Evolutionary conservation across 495 filamentous ascomycete genomes (phyloP).

Genomic region (Penicillium salamii): DNA sequence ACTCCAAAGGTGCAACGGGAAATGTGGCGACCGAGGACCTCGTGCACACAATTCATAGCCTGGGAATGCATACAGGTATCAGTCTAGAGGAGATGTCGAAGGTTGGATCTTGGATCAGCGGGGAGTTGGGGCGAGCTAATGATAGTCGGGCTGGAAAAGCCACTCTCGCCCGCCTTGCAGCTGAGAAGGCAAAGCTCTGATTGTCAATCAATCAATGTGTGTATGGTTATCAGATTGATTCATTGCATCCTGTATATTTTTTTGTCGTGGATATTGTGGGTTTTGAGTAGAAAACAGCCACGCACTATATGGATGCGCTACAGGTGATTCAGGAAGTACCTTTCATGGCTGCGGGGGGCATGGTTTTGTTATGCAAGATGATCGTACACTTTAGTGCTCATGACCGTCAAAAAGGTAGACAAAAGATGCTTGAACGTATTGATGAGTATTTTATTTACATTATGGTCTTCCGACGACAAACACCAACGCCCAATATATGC

Average conservation of each 20-base stretch:
- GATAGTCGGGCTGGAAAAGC: conserved; percentile 78
- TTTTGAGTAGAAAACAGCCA: no score
- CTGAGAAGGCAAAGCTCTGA: conserved; percentile 25
- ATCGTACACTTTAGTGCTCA: no score
- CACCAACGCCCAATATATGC: conserved; percentile 25
- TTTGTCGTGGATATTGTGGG: no score
- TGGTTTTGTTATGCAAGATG: no score
- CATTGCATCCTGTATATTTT: conserved; percentile 3
- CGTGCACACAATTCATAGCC: conserved; percentile 80
- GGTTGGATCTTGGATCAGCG: conserved; percentile 87
- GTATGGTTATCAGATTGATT: neutral
- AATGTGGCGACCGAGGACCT: conserved; percentile 95
- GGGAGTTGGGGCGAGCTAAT: conserved; percentile 72
- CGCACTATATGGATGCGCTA: no score
- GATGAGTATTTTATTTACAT: no score
- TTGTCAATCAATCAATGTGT: neutral
- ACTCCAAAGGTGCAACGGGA: conserved; percentile 87
- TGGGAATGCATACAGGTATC: conserved; percentile 85
- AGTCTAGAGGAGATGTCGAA: conserved; percentile 77
- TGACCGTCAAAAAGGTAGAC: no score
- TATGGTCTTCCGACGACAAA: neutral
- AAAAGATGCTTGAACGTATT: neutral
- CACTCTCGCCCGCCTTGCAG: conserved; percentile 49
- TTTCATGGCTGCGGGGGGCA: no score
- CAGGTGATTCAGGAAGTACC: no score